Percentiles rank a stretch among this genome's conserved stretches.
Evolutionary conservation across 768 basidiomycete species (phyloP).

Genomic region (Hygrophoropsis aurantiaca): DNA sequence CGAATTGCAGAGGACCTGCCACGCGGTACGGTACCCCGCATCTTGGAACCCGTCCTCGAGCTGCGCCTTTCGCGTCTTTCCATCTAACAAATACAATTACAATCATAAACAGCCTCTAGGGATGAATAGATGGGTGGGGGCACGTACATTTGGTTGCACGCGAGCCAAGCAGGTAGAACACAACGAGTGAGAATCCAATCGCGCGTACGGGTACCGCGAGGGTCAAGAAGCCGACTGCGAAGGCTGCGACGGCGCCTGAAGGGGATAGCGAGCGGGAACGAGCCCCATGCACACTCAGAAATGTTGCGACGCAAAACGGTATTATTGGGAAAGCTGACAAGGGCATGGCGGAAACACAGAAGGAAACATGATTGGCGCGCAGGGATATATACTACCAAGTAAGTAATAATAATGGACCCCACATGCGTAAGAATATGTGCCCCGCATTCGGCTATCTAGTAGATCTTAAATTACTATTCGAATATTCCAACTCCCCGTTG

Average conservation of each 20-base stretch:
- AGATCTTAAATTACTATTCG: too few relatives aligned
- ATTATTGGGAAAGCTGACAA: conserved; percentile 34
- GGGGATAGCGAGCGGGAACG: conserved; percentile 74
- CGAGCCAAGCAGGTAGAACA: conserved; percentile 79
- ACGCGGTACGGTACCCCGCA: conserved; percentile 70
- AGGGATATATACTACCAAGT: too few relatives aligned
- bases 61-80: conserved; percentile 69
- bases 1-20: conserved; percentile 86
- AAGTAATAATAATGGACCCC: too few relatives aligned
- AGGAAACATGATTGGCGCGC: too few relatives aligned
- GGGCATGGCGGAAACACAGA: conserved; percentile 10
- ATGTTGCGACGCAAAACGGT: conserved; percentile 47
- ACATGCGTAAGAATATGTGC: too few relatives aligned
- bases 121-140: neutral
- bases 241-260: conserved; percentile 76
- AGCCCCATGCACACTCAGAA: conserved; percentile 68
- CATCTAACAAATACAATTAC: conserved; percentile 41
- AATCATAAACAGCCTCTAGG: neutral
- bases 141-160: conserved; percentile 78
- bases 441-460: too few relatives aligned
- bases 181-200: conserved; percentile 66
- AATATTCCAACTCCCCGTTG: too few relatives aligned
- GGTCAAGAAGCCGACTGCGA: conserved; percentile 70
- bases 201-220: conserved; percentile 66
- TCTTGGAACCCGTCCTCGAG: conserved; percentile 80